Percentiles rank a stretch among this genome's conserved stretches.
These are phyloP conservation scores for Pseudognaphalium luteoalbum DNA, from an alignment of 129 eudicot species.

Conservation along the genomic window DNA sequence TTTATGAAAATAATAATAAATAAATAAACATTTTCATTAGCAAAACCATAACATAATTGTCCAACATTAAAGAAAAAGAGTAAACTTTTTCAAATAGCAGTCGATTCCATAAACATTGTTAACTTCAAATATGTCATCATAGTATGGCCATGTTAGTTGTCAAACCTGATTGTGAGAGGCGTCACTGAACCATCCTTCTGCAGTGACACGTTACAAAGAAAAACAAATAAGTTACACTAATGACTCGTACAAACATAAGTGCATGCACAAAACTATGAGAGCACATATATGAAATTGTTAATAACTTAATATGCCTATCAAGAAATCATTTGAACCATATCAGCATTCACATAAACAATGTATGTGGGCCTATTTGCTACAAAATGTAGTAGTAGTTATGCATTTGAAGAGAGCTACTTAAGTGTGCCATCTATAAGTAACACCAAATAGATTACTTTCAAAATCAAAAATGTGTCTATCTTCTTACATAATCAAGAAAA, in stretches of 20 bases:
- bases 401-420: neutral
- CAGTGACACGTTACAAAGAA: conserved; percentile 29
- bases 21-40: no score
- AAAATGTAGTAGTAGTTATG: neutral
- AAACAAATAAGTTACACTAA: conserved; percentile 1
- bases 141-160: neutral
- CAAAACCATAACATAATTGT: neutral
- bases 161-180: conserved; percentile 85
- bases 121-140: neutral
- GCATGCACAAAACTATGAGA: neutral
- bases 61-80: neutral
- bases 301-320: neutral
- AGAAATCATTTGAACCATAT: neutral
- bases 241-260: neutral
- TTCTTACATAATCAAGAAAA: conserved; percentile 6
- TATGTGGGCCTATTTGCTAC: conserved; percentile 8
- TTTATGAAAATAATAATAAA: neutral
- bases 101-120: neutral
- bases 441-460: neutral
- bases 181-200: conserved; percentile 92
- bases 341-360: neutral
- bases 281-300: neutral
- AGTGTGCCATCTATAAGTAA: conserved; percentile 4
- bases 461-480: conserved; percentile 11
- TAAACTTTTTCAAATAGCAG: neutral